phyloP scores from a whole-genome alignment of 139 green algal species.

The Desmodesmus armatus region DNA sequence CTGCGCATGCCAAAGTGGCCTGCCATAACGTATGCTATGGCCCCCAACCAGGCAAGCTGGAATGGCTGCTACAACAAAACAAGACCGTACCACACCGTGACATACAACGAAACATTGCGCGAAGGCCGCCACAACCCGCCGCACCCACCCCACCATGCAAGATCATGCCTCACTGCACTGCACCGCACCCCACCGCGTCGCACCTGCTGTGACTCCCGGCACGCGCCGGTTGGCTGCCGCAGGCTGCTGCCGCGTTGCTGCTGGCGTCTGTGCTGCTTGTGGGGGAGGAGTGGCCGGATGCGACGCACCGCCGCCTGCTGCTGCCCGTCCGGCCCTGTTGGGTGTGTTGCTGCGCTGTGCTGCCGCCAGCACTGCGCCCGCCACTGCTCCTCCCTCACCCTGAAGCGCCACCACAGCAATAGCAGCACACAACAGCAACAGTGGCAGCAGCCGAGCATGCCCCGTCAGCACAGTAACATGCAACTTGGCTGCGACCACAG shows the following conservation, averaged over 20 bases:
- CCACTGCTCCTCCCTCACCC: conserved; percentile 72
- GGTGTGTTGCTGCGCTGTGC: conserved; percentile 40
- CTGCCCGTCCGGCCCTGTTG: conserved; percentile 32
- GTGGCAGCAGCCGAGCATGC: too few species aligned
- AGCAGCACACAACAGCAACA: too few species aligned
- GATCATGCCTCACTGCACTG: too few species aligned
- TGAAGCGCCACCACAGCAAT: too few species aligned
- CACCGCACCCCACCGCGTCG: background rate
- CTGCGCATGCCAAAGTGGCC: too few species aligned
- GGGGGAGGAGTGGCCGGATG: conserved; percentile 41
- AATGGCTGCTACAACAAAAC: too few species aligned
- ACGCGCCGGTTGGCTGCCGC: conserved; percentile 29
- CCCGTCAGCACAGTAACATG: too few species aligned
- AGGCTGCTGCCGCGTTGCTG: conserved; percentile 57
- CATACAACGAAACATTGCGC: background rate
- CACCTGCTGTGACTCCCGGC: conserved; percentile 22
- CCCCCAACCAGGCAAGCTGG: too few species aligned
- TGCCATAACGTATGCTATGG: too few species aligned
- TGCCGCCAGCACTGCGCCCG: conserved; percentile 71
- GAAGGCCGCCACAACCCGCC: background rate
- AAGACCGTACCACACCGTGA: background rate
- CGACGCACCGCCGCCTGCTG: background rate
- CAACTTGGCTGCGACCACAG: too few species aligned
- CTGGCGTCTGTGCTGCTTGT: conserved; percentile 55
- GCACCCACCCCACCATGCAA: background rate